Conservation (phyloP, 805 yeast species). For the Schwanniomyces yamadae region DNA sequence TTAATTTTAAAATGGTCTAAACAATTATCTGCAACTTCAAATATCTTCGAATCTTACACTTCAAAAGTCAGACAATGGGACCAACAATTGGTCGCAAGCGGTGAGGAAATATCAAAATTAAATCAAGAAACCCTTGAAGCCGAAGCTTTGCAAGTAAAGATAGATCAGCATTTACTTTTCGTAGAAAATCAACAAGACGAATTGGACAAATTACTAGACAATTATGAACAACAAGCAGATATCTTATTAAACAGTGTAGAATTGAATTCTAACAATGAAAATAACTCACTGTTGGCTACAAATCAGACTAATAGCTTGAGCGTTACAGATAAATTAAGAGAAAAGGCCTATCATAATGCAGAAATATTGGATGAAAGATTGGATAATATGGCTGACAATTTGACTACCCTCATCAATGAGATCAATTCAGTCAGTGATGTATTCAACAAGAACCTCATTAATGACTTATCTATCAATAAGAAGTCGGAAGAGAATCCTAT, state of each 20-base stretch:
- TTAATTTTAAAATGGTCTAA: conserved; percentile 90
- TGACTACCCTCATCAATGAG: conserved; percentile 73
- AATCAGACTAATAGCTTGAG: conserved; percentile 27
- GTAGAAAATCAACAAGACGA: conserved; percentile 93
- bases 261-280: conserved; percentile 18
- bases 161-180: conserved; percentile 83
- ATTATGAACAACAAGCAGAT: conserved; percentile 77
- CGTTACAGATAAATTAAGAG: conserved; percentile 81
- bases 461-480: conserved; percentile 20
- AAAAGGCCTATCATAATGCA: conserved; percentile 84
- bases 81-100: conserved; percentile 74
- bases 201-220: conserved; percentile 74
- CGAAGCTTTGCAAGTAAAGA: conserved; percentile 77
- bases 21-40: conserved; percentile 71
- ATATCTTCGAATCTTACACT: conserved; percentile 74
- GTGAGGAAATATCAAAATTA: conserved; percentile 76
- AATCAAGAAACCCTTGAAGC: conserved; percentile 78
- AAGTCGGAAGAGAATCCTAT: conserved; percentile 42
- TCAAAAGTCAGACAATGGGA: conserved; percentile 84
- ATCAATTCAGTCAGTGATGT: conserved; percentile 81
- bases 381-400: conserved; percentile 72
- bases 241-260: conserved; percentile 41
- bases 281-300: conserved; percentile 2
- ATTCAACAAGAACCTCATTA: conserved; percentile 60
- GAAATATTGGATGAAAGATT: conserved; percentile 80